Evolutionary conservation across 352 stramenopile species (phyloP), one percentile per base, ranked within the genome.

Genomic region (Phytophthora hibernalis): DNA sequence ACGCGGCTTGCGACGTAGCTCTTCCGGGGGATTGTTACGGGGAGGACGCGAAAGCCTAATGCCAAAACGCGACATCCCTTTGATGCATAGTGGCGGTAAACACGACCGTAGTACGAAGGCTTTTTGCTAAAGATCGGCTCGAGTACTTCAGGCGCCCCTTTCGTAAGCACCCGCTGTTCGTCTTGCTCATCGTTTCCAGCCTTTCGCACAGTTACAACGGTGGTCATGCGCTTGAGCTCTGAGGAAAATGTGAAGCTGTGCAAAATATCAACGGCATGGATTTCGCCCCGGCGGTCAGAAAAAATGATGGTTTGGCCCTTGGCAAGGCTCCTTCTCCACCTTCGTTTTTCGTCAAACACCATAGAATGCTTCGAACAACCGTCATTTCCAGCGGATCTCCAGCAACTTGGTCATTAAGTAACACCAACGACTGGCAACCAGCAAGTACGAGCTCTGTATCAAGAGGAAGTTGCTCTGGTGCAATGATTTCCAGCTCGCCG

Each of bases 371-470:
- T 15, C 93, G 93, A 59, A 99, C 83, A 49, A 97, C 96, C 5
- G 98, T 97, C 68, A 97, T 91, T 85, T 99, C 98, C 12, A 99
- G 89, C 22, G 98, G 97, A 80, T 99, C 98, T 55, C 98, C 98
- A 43, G 98, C 77, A 51, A 99, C 83, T 50, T 90, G 86, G 50
- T 95, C 97, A 50, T 99, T 97, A 42, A 99, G 94, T 45, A 98
- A 79, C 22, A 99, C 96, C 20, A 99, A 85, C 35, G 97, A 98
- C 70, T 99, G 98, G 65, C 98, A 99, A 21, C 97, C 61, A 37
- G 88, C 89, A 5, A 96, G 78, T n/a, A 96, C 85, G 10, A 96
- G 71, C 30, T 84, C 92, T 15, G 87, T 83, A 57, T 96, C 79
- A 55, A 96, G 71, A 72, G 97, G 54, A 95, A 99, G 90, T 51